A percentile compares a stretch with the other conserved stretches of the same genome.
Conservation (phyloP, 805 yeast genomes). For the Brettanomyces nanus region DNA sequence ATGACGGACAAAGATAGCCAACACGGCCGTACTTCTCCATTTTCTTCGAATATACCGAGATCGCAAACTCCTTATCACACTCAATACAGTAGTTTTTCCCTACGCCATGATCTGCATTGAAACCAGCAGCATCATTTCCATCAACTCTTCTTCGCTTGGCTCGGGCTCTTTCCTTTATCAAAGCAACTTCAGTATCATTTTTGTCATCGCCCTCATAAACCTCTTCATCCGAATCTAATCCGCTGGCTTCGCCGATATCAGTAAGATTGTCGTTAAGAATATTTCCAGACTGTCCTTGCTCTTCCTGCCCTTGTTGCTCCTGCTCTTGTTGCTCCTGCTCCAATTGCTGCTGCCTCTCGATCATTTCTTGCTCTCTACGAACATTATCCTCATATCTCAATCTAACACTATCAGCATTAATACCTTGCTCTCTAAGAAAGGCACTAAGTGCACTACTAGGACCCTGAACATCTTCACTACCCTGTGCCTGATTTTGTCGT, state of each 20-base stretch:
- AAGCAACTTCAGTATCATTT: constrained; percentile 13
- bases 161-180: constrained; percentile 15
- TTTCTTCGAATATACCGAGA: constrained; percentile 59
- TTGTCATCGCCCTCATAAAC: constrained; percentile 25
- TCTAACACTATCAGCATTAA: constrained; percentile 72
- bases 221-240: constrained; percentile 20
- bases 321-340: constrained; percentile 14
- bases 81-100: constrained; percentile 43
- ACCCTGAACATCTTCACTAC: constrained; percentile 29
- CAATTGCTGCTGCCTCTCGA: constrained; percentile 13
- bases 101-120: constrained; percentile 14
- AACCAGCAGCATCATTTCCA: constrained; percentile 24
- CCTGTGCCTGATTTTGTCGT: constrained; percentile 4
- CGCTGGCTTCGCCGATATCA: too few species aligned
- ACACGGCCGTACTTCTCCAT: constrained; percentile 36
- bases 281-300: constrained; percentile 8
- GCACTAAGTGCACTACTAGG: constrained; percentile 89
- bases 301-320: constrained; percentile 10
- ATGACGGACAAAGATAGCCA: constrained; percentile 62
- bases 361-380: constrained; percentile 29
- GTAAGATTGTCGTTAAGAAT: background rate
- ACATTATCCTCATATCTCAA: constrained; percentile 26
- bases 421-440: constrained; percentile 82
- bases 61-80: constrained; percentile 50
- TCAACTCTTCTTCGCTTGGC: constrained; percentile 32